Conservation (phyloP, 768 basidiomycete genomes). For the Phanerochaete sordida region DNA sequence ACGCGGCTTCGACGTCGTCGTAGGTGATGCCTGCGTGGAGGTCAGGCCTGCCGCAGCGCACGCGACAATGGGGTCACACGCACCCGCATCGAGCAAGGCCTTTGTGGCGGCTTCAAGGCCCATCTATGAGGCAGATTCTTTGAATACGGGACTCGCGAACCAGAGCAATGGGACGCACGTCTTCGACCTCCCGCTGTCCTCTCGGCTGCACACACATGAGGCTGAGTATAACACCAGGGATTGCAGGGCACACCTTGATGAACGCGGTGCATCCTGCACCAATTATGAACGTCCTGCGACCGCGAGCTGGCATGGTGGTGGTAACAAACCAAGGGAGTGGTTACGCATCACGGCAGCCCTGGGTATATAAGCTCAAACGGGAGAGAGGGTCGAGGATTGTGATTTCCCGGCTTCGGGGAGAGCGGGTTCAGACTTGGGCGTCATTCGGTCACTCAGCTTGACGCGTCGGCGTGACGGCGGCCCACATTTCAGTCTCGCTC, state of each 20-base stretch:
- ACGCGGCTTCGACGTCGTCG: conserved; percentile 69
- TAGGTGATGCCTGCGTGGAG: conserved; percentile 67
- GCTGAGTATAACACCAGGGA: background rate
- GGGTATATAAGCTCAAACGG: background rate
- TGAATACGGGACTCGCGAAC: background rate
- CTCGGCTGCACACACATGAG: conserved; percentile 48
- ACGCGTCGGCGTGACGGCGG: too few species aligned
- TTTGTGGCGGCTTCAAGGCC: conserved; percentile 86
- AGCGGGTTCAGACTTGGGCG: background rate
- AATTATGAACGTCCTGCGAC: conserved; percentile 51
- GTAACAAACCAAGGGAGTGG: background rate
- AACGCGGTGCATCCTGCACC: conserved; percentile 77
- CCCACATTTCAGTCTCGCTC: background rate
- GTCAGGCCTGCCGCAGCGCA: background rate
- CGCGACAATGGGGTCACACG: conserved; percentile 3
- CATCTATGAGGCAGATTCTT: conserved; percentile 46
- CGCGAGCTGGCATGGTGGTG: conserved; percentile 16
- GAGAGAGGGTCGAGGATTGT: background rate
- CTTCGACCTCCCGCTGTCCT: conserved; percentile 63
- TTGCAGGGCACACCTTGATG: conserved; percentile 51
- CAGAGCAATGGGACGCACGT: conserved; percentile 39
- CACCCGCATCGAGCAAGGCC: conserved; percentile 81
- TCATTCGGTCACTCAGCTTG: background rate
- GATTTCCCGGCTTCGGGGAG: background rate
- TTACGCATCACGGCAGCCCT: background rate